These are phyloP conservation scores for Boletus pseudopeckii DNA, from an alignment of 768 basidiomycete species.

Conservation along the genomic window DNA sequence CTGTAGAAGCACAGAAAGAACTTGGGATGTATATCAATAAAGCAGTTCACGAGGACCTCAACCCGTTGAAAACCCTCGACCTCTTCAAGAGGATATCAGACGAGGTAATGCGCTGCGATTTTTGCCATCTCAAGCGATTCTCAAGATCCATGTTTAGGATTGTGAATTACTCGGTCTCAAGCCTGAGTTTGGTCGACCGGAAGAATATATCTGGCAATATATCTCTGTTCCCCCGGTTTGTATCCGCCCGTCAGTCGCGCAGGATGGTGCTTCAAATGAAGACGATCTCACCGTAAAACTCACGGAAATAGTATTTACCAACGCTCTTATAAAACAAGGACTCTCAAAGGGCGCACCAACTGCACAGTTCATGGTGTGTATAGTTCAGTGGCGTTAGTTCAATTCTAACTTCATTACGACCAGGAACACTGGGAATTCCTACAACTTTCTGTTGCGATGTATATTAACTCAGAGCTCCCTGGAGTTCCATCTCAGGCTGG, in stretches of 20 bases:
- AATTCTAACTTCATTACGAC: not conserved
- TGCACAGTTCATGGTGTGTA: slow-evolving; percentile 77
- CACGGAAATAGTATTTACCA: slow-evolving; percentile 93
- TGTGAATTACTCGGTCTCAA: slow-evolving; percentile 91
- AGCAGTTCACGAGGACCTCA: slow-evolving; percentile 88
- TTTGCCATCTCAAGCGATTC: not conserved
- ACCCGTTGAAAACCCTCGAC: slow-evolving; percentile 90
- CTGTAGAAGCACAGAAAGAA: slow-evolving; percentile 85
- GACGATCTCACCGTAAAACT: slow-evolving; percentile 98
- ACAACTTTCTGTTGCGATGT: slow-evolving; percentile 92
- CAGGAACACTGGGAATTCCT: slow-evolving; percentile 99
- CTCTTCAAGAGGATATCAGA: slow-evolving; percentile 90
- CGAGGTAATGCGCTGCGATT: slow-evolving; percentile 50
- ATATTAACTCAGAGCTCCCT: slow-evolving; percentile 96
- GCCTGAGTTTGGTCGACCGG: slow-evolving; percentile 86
- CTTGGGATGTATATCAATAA: slow-evolving; percentile 80
- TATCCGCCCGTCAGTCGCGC: slow-evolving; percentile 94
- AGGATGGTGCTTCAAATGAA: slow-evolving; percentile 97
- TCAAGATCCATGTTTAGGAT: slow-evolving; percentile 52
- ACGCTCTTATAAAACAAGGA: slow-evolving; percentile 87
- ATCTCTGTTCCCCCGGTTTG: slow-evolving; percentile 97
- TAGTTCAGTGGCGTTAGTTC: not conserved
- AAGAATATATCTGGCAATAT: slow-evolving; percentile 99
- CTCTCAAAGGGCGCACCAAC: slow-evolving; percentile 85
- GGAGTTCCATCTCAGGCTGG: slow-evolving; percentile 85